Evolutionary conservation across 106 monocot species (phyloP).

Genomic region (Platanthera zijinensis): DNA sequence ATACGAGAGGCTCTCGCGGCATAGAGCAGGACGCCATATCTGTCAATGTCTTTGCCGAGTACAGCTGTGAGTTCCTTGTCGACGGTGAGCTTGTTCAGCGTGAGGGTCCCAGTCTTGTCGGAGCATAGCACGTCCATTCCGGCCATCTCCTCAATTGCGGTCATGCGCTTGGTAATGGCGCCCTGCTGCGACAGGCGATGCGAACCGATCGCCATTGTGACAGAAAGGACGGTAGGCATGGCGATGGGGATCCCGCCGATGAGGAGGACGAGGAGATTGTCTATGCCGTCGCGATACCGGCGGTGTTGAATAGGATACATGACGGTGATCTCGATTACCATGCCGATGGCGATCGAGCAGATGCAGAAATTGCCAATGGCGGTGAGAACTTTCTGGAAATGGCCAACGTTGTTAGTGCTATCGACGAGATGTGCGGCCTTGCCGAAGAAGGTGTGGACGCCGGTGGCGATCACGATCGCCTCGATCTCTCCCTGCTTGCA

Average conservation of each 20-base stretch:
- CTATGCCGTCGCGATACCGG: slow-evolving; percentile 50
- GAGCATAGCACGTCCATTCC: background rate
- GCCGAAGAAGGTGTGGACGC: slow-evolving; percentile 17
- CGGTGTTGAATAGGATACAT: slow-evolving; percentile 61
- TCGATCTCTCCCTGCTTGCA: slow-evolving; percentile 17
- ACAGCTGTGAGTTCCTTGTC: slow-evolving; percentile 55
- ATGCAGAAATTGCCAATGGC: slow-evolving; percentile 75
- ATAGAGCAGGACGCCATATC: slow-evolving; percentile 29
- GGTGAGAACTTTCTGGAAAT: slow-evolving; percentile 41
- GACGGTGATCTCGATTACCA: slow-evolving; percentile 41
- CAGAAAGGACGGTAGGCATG: slow-evolving; percentile 70
- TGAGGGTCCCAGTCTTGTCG: slow-evolving; percentile 63
- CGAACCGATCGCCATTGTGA: background rate
- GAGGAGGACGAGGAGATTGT: slow-evolving; percentile 67
- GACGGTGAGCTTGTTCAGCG: slow-evolving; percentile 60
- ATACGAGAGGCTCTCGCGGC: slow-evolving; percentile 43
- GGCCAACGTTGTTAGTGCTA: slow-evolving; percentile 15
- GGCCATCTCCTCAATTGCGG: too few species aligned
- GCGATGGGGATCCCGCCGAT: slow-evolving; percentile 74
- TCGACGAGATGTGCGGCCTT: slow-evolving; percentile 17
- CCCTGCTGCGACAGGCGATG: too few species aligned
- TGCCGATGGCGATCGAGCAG: slow-evolving; percentile 50
- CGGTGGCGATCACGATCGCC: slow-evolving; percentile 13
- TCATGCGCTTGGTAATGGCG: too few species aligned
- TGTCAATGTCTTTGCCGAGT: slow-evolving; percentile 33